Percentiles rank a stretch among this genome's conserved stretches.
Evolutionary conservation across 2,329 filamentous ascomycete species (phyloP).

Genomic region (Arthrobotrys pseudoclavata): DNA sequence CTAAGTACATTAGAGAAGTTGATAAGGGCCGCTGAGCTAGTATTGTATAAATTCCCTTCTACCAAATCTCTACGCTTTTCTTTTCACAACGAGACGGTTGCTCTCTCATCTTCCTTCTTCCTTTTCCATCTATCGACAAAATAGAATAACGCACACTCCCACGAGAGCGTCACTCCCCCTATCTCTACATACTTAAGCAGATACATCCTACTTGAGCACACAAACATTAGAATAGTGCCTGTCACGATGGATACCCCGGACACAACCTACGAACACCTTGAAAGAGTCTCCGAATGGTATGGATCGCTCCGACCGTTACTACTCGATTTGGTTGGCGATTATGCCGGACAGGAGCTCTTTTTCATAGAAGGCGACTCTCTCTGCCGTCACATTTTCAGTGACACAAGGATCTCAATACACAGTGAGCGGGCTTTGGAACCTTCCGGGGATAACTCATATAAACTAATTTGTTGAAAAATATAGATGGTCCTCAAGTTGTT

Average conservation of each 20-base stretch:
- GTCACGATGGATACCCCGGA: background rate
- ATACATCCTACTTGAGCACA: background rate
- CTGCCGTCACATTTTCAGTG: conserved; percentile 75
- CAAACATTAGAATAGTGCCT: background rate
- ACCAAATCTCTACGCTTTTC: too few species aligned
- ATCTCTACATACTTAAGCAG: too few species aligned
- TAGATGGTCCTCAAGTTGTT: conserved; percentile 77
- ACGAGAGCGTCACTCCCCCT: too few species aligned
- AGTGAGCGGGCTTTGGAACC: conserved; percentile 64
- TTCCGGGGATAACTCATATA: background rate
- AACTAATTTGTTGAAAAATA: conserved; percentile 2
- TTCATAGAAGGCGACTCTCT: conserved; percentile 80
- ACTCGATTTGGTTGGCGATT: conserved; percentile 80
- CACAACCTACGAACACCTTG: background rate
- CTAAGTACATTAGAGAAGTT: too few species aligned
- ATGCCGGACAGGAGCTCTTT: conserved; percentile 80
- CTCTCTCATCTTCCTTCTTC: too few species aligned
- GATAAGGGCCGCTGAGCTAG: too few species aligned
- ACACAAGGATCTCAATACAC: conserved; percentile 75
- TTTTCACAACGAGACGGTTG: too few species aligned
- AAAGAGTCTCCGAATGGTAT: conserved; percentile 35
- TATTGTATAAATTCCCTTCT: too few species aligned
- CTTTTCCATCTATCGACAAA: too few species aligned
- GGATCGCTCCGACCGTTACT: conserved; percentile 28
- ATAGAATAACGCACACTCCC: too few species aligned